These are phyloP conservation scores for Lentinula lateritia DNA, from an alignment of 768 basidiomycete species.

Conservation along the genomic window DNA sequence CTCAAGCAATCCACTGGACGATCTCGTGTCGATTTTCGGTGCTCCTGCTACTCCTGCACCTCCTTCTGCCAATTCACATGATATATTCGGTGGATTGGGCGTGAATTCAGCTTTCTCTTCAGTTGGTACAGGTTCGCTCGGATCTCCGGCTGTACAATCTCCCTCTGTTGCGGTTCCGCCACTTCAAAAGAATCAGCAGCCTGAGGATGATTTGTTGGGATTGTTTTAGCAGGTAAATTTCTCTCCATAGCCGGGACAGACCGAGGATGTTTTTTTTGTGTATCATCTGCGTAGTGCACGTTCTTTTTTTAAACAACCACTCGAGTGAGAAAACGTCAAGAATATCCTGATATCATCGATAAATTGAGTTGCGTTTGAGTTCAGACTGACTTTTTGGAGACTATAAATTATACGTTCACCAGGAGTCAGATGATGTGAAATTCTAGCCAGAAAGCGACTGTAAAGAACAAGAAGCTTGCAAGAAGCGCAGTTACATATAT, in stretches of 20 bases:
- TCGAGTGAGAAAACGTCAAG: neutral
- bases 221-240: slow-evolving; percentile 32
- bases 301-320: neutral
- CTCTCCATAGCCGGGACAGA: neutral
- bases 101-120: slow-evolving; percentile 12
- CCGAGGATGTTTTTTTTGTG: neutral
- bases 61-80: slow-evolving; percentile 12
- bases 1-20: slow-evolving; percentile 86
- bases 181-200: slow-evolving; percentile 13
- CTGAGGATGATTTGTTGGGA: slow-evolving; percentile 45
- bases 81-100: slow-evolving; percentile 10
- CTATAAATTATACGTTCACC: neutral
- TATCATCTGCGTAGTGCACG: neutral
- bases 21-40: slow-evolving; percentile 85
- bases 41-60: slow-evolving; percentile 25
- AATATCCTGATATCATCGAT: neutral
- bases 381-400: neutral
- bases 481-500: neutral
- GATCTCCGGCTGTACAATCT: slow-evolving; percentile 20
- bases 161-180: slow-evolving; percentile 20
- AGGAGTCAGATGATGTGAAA: neutral
- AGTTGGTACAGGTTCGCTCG: slow-evolving; percentile 17
- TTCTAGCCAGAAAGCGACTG: neutral
- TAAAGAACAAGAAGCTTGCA: neutral
- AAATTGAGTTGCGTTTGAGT: neutral